phyloP scores from a whole-genome alignment of 2,329 filamentous ascomycete genomes.

The Ophiostoma piceae region DNA sequence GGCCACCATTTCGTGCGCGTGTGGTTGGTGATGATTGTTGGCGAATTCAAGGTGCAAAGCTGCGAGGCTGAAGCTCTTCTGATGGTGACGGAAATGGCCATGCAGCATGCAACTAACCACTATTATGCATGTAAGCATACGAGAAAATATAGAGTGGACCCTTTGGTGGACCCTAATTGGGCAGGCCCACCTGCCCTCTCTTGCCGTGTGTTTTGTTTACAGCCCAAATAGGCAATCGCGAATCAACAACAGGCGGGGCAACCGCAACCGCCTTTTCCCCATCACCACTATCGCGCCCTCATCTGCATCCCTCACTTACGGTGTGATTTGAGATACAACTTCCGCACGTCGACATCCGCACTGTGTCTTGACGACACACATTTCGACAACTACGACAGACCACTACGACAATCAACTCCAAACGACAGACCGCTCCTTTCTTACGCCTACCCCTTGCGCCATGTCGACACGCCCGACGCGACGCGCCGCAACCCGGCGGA shows the following conservation, averaged over 20 bases:
- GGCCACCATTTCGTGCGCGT: slow-evolving; percentile 22
- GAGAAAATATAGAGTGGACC: slow-evolving; percentile 7
- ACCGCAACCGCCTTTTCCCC: slow-evolving; percentile 23
- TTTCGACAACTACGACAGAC: not conserved
- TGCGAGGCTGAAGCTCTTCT: not conserved
- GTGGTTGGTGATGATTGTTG: not conserved
- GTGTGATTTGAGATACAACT: slow-evolving; percentile 7
- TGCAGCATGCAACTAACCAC: not conserved
- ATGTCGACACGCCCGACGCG: slow-evolving; percentile 42
- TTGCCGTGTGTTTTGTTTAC: slow-evolving; percentile 29
- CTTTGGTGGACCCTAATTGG: not conserved
- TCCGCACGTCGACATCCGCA: not conserved
- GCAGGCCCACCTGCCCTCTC: not conserved
- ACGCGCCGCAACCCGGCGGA: slow-evolving; percentile 57
- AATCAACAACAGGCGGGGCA: slow-evolving; percentile 31
- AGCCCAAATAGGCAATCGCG: slow-evolving; percentile 26
- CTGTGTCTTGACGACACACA: not conserved
- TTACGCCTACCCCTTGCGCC: slow-evolving; percentile 19
- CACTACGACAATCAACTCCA: not conserved
- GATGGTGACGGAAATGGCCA: not conserved
- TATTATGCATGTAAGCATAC: slow-evolving; percentile 5
- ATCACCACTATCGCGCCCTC: slow-evolving; percentile 16
- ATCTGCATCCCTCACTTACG: slow-evolving; percentile 11
- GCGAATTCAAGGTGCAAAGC: not conserved
- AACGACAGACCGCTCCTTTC: slow-evolving; percentile 9